Evolutionary conservation across 2,329 filamentous ascomycete genomes (phyloP), one percentile per base, ranked within the genome.

Genomic region (Nannizzia gypsea): DNA sequence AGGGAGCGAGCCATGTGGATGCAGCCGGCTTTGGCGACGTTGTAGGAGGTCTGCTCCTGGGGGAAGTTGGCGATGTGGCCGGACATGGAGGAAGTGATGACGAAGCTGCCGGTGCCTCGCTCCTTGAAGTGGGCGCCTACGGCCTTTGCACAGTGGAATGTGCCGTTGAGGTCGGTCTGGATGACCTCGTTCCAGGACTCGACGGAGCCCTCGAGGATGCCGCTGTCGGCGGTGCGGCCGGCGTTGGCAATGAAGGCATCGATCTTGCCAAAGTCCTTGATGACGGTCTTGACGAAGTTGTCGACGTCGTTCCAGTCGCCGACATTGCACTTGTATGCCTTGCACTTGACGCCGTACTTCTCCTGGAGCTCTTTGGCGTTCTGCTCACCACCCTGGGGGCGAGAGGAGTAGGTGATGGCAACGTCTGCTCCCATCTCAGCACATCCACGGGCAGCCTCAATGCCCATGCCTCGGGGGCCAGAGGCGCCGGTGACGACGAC

Each of bases 111-210:
- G 9, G 77, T 83, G 66, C 82, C 81, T 63, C 81, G 80, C 74
- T 85, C 76, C 73, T 83, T 83, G 80, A 86, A 86, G 74, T 93
- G 87, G 59, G 85, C 81, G 36, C 90, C 91, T n/a, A 89, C 88
- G 20, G 89, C 89, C 77, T 92, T 89, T 26, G 90, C 89, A 64
- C 89, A 95, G 81, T 91, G 83, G 75, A 90, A 89, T 28, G 81
- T 84, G 11, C 90, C 91, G n/a, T 85, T 93, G 66, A 95, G 80
- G 74, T 96, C 95, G 68, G 92, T 86, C 67, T 87, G 82, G 73
- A 95, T 80, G 78, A 95, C 89, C 72, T 84, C 82, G 70, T 90
- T 84, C 70, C 84, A 83, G 70, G 89, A 87, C 69, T 86, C 80
- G 22, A 87, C 83, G 24, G 83, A 81, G 69, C 83, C 83, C 63